These are phyloP conservation scores for Volvox carteri DNA, from an alignment of 163 green algal genomes.

Conservation along the genomic window DNA sequence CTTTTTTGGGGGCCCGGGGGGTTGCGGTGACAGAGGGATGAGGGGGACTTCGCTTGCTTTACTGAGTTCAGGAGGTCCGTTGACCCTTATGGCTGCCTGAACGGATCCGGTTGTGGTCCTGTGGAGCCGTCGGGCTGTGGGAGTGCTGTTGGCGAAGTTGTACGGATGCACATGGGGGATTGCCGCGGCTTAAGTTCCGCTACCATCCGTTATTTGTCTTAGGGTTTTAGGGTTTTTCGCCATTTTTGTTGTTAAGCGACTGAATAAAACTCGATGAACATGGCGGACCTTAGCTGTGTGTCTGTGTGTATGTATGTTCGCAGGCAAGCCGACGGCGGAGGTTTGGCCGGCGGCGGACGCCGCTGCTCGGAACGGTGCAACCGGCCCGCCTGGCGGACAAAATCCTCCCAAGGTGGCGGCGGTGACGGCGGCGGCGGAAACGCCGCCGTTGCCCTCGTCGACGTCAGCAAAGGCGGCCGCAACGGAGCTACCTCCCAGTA, in stretches of 20 bases:
- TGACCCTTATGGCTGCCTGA: too few relatives aligned
- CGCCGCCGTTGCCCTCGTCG: neutral
- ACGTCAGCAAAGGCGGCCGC: neutral
- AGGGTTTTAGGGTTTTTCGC: neutral
- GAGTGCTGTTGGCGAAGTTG: too few relatives aligned
- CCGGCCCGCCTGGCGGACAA: neutral
- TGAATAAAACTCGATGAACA: too few relatives aligned
- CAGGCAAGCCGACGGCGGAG: slow-evolving; percentile 43
- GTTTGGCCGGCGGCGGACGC: slow-evolving; percentile 1
- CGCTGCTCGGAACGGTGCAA: neutral
- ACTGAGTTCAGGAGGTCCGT: too few relatives aligned
- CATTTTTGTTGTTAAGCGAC: neutral
- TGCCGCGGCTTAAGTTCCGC: too few relatives aligned
- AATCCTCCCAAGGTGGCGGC: neutral
- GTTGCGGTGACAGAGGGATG: neutral
- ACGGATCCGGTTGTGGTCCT: too few relatives aligned
- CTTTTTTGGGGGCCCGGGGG: too few relatives aligned
- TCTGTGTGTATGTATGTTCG: slow-evolving; percentile 1
- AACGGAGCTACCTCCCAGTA: too few relatives aligned
- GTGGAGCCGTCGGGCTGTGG: too few relatives aligned
- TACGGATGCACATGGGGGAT: too few relatives aligned
- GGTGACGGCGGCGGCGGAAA: neutral
- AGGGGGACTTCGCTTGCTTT: neutral
- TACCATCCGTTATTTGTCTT: too few relatives aligned
- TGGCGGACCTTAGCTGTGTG: neutral